Base-by-base conservation (phyloP, 176 grass and related monocot species). In the Stipa capillata region DNA sequence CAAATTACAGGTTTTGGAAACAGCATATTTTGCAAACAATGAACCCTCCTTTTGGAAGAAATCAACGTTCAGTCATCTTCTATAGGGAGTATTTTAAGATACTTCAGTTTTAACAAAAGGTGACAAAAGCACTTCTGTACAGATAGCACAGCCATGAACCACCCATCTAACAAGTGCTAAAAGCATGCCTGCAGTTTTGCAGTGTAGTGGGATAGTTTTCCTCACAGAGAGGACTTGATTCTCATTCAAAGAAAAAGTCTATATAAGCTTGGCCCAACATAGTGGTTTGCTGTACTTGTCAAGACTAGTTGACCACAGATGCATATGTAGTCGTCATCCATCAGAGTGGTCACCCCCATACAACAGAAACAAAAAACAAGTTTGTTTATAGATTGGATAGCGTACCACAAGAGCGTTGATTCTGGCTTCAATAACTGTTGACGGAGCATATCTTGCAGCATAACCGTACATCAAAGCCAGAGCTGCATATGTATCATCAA, bases 401-500 rank as follows among this genome's bases (percentile, higher is more conserved):
- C 59, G 70, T 92, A 97, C 94, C 91, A 97, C 94, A 77, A 97
- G 91, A 64, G 94, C 94, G 77, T 97, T 94, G 59, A 97, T 97
- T 86, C 94, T 90, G 64, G 94, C 89, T 88, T 97, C 94, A 90
- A 97, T 97, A 83, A 97, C 94, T 60, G 94, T 97, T 72, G 91
- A 92, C 47, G 94, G 94, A 82, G 94, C 91, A 92, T 97, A 94
- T 94, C 89, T 94, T 76, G 94, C 94, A 83, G 94, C 94, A 94
- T 97, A 97, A 13, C 94, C 94, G 78, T 97, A 97, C 94, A 97
- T 97, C 39, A 97, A 90, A 44, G 94, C 94, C 85, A 97, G 82
- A 43, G 94, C 91, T 52, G 94, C 94, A 65, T 97, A 97, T 32
- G 94, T 97, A 81, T 97, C 91, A 83, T 97, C 94, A 25, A 86